phyloP scores from a whole-genome alignment of 306 rosid genomes.

The Inga laurina region DNA sequence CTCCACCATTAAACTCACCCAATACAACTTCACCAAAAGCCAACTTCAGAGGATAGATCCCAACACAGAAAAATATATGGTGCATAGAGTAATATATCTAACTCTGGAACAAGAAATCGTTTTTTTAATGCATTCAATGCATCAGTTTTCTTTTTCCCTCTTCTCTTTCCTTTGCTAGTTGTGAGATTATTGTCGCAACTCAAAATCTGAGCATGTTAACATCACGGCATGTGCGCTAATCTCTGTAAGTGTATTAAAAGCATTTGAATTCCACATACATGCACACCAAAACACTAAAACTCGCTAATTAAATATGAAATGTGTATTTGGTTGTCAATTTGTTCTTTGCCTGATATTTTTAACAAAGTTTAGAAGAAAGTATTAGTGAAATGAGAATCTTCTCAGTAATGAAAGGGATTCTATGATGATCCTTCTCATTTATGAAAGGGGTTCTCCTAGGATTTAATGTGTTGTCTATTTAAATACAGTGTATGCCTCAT shows the following conservation, averaged over 20 bases:
- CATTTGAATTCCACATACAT: background rate
- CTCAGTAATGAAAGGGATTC: too few species aligned
- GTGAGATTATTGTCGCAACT: background rate
- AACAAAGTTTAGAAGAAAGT: background rate
- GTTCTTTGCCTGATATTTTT: background rate
- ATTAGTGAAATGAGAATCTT: background rate
- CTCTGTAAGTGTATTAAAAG: background rate
- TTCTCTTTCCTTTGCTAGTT: background rate
- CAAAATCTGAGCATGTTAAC: too few species aligned
- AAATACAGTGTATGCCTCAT: too few species aligned
- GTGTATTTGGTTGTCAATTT: background rate
- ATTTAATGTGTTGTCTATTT: too few species aligned
- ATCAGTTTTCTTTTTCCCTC: background rate
- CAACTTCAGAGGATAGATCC: background rate
- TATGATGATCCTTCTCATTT: too few species aligned
- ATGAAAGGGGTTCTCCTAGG: too few species aligned
- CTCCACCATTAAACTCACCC: background rate
- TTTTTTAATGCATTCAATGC: too few species aligned
- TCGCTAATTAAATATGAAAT: background rate
- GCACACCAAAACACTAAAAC: background rate
- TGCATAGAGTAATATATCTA: background rate
- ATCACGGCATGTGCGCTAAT: background rate
- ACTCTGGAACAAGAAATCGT: background rate
- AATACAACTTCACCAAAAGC: background rate
- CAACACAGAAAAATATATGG: background rate